phyloP scores from a whole-genome alignment of 805 yeast species.

The Jamesozyma piceae region DNA sequence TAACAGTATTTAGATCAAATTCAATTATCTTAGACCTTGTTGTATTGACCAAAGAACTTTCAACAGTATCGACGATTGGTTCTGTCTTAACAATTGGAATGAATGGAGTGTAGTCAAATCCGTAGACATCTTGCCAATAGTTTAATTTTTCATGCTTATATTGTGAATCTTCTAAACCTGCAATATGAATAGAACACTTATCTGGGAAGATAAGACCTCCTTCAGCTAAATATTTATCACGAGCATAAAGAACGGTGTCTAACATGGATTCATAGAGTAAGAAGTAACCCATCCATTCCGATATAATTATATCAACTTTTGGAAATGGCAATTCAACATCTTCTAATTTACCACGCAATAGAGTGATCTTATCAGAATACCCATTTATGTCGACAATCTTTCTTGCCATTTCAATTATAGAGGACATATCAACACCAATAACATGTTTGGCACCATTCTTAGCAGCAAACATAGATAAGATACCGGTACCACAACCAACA shows the following conservation, averaged over 20 bases:
- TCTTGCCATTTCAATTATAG: constrained; percentile 92
- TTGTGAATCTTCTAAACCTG: constrained; percentile 87
- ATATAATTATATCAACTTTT: constrained; percentile 86
- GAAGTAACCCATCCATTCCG: constrained; percentile 99
- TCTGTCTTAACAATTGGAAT: constrained; percentile 78
- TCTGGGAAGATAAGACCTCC: constrained; percentile 95
- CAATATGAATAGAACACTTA: constrained; percentile 79
- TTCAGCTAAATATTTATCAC: constrained; percentile 69
- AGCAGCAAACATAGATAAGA: constrained; percentile 94
- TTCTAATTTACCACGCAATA: constrained; percentile 87
- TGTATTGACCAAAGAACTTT: constrained; percentile 66
- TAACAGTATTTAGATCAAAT: constrained; percentile 84
- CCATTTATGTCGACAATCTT: constrained; percentile 81
- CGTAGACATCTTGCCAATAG: constrained; percentile 95
- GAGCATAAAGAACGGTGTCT: constrained; percentile 88
- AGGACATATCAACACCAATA: constrained; percentile 94
- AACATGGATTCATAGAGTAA: constrained; percentile 93
- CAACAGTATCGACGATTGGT: constrained; percentile 94
- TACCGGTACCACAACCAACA: constrained; percentile 99
- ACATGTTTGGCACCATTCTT: constrained; percentile 98
- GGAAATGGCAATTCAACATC: constrained; percentile 80
- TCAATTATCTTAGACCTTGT: constrained; percentile 61
- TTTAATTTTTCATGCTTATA: constrained; percentile 86
- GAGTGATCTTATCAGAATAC: constrained; percentile 72
- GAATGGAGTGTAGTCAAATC: constrained; percentile 91